phyloP scores from a whole-genome alignment of 2,329 filamentous ascomycete genomes.

The Colletotrichum caudatum region DNA sequence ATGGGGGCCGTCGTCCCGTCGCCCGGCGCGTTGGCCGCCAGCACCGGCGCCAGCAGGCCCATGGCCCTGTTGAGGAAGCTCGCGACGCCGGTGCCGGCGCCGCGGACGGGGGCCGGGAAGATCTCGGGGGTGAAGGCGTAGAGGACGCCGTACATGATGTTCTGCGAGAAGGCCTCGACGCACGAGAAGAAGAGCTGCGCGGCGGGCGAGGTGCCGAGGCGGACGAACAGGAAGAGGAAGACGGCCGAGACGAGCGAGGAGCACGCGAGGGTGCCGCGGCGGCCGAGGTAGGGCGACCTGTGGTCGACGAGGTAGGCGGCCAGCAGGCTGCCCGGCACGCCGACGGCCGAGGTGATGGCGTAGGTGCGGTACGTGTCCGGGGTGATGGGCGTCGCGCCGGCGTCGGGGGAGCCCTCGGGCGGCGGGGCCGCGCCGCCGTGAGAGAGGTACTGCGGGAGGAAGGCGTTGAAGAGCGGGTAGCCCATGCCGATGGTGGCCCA shows the following conservation, averaged over 20 bases:
- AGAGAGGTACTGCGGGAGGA: conserved; percentile 87
- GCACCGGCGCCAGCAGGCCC: conserved; percentile 75
- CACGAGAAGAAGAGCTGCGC: conserved; percentile 75
- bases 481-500: conserved; percentile 89
- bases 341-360: conserved; percentile 81
- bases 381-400: conserved; percentile 52
- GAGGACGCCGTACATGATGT: conserved; percentile 82
- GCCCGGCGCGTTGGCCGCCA: conserved; percentile 72
- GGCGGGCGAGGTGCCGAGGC: conserved; percentile 66
- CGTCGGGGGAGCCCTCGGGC: conserved; percentile 48
- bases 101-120: conserved; percentile 78
- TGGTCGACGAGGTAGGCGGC: conserved; percentile 79
- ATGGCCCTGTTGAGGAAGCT: conserved; percentile 77
- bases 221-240: conserved; percentile 76
- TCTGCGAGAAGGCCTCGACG: conserved; percentile 78
- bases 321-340: conserved; percentile 81
- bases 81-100: conserved; percentile 78
- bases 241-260: conserved; percentile 75
- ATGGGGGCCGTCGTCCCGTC: conserved; percentile 69
- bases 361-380: conserved; percentile 80
- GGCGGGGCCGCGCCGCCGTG: conserved; percentile 58
- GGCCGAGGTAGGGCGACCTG: conserved; percentile 72
- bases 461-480: conserved; percentile 90
- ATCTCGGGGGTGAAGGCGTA: conserved; percentile 84
- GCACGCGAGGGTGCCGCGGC: conserved; percentile 77